Base-by-base conservation (phyloP, 2,329 filamentous ascomycete species). In the Gyromitra esculenta region DNA sequence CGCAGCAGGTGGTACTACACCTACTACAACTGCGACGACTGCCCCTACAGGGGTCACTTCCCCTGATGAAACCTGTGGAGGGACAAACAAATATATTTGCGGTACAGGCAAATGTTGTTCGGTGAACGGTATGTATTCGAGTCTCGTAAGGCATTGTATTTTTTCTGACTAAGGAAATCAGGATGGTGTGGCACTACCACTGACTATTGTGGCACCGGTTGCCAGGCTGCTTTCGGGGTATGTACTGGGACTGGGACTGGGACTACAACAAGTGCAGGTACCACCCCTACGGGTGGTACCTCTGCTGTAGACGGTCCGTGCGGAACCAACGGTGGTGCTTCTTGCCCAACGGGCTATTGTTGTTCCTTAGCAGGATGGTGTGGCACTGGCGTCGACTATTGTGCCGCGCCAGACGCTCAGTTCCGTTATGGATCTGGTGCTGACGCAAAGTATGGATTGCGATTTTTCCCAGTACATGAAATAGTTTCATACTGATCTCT, bases 171-270 rank as follows among this genome's bases (percentile, higher is more conserved):
- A 3, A 15, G 6, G 39, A 2, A 11, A 41, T 63, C 31, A 76
- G 76, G 78, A 8, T 79, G 70, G 73, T 80, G 79, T 69, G 77
- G 78, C 52, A 67, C 71, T 63, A 62, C 45, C 21, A 35, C 45
- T 21, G 62, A 13, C 31, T 67, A 79, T 66, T 79, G 78, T 45
- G 52, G 60, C 6, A n/a, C 43, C 35, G 45, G 39, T 1, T 79
- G 77, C 54, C 67, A 79, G 11, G 0, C 63, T 5, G 39, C 21
- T 9, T 79, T 75, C 56, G 77, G 77, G 31, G 45, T 15, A 13
- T 77, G 77, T 43, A 56, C 48, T 48, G 45, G 15, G 5, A 21
- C 52, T 45, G 18, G 18, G 3, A 18, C 4, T 21, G 18, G 2
- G 25, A 31, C 18, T 3, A 54, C 50, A 54, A 31, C 50, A 3